Evolutionary conservation across 2,329 filamentous ascomycete genomes (phyloP), one percentile per base, ranked within the genome.

Genomic region (Didymella pomorum): DNA sequence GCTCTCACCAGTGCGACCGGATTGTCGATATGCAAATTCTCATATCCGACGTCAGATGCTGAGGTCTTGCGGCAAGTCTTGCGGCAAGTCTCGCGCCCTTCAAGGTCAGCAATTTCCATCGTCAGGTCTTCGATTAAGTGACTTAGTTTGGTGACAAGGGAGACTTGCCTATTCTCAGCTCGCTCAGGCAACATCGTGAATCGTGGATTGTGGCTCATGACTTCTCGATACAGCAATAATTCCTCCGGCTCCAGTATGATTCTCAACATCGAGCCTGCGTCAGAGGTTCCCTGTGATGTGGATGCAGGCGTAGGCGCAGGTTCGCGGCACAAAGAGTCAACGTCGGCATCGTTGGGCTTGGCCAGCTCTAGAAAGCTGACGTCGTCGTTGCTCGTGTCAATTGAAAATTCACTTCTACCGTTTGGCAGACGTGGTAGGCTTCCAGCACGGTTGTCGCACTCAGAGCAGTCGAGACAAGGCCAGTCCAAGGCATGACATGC

Each of bases 121-220:
- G 59, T 62, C 1, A 68, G 56, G 20, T 52, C 23, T 29, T 61
- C 44, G 33, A 28, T 5, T 5, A 21, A 33, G 14, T 21, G 33
- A 39, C 66, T 58, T 4, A 71, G 57, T 11, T 59, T 59, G 14
- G n/a, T 43, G n/a, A 67, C 58, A 1, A 69, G 63, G 35, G 51
- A 54, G 3, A 48, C 44, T 47, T 64, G 62, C 29, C 46, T 35
- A 5, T 8, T 39, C 35, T 56, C 44, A 14, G 49, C 21, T 14
- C 21, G 28, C 48, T 45, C 21, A 21, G 41, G 43, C 0, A 45
- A 33, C 41, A 58, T 25, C 5, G 14, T 29, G 49, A 48, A 44
- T 3, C 44, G 16, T 3, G 52, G 37, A 25, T 29, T 31, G 33
- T 35, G 29, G 26, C 20, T 20, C 9, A 57, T 23, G 11, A 58